phyloP scores from a whole-genome alignment of 257 asterid species.

The Salvia hispanica region DNA sequence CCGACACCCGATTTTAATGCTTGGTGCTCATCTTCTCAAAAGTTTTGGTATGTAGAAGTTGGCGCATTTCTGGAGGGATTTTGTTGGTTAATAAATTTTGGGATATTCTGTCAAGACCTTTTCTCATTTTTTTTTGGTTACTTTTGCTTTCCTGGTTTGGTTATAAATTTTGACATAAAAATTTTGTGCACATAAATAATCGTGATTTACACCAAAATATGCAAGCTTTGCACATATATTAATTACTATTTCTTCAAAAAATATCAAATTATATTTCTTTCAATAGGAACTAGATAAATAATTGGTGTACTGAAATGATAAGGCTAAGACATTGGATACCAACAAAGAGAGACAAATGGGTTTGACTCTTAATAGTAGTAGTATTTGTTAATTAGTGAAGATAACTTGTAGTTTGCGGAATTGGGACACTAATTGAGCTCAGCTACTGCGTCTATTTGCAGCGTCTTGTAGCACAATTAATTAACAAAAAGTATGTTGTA shows the following conservation, averaged over 20 bases:
- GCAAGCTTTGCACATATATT: too few relatives aligned
- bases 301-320: conserved; percentile 33
- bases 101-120: too few relatives aligned
- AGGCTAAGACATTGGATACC: conserved; percentile 51
- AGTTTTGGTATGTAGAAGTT: conserved; percentile 45
- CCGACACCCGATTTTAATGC: conserved; percentile 15
- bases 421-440: conserved; percentile 34
- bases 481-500: conserved; percentile 41
- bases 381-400: conserved; percentile 15
- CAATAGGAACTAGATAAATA: conserved; percentile 21
- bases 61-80: conserved; percentile 19
- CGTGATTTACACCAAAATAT: too few relatives aligned
- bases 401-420: conserved; percentile 27
- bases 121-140: too few relatives aligned
- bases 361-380: conserved; percentile 41
- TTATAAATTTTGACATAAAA: too few relatives aligned
- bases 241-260: too few relatives aligned
- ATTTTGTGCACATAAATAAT: too few relatives aligned
- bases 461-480: conserved; percentile 13
- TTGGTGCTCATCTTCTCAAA: conserved; percentile 38
- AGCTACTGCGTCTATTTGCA: too few relatives aligned
- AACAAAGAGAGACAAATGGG: conserved; percentile 32
- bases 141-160: too few relatives aligned
- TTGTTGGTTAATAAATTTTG: conserved; percentile 23
- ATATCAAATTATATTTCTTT: too few relatives aligned